Evolutionary conservation across 768 basidiomycete genomes (phyloP).

Genomic region (Pisolithus sp.): DNA sequence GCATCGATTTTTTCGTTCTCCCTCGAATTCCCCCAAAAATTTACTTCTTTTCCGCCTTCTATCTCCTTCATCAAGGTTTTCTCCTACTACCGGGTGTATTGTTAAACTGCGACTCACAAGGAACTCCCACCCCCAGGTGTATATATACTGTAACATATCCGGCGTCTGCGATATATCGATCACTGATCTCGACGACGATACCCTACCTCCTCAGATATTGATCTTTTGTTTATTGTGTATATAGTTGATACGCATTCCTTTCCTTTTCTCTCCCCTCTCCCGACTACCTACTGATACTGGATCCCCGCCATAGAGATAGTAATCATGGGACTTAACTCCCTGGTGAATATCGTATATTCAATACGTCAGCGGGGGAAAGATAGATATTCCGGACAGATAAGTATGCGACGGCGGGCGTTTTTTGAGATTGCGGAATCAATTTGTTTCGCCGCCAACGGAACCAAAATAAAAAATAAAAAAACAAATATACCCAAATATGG

Average conservation of each 20-base stretch:
- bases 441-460: not conserved
- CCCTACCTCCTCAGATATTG: not conserved
- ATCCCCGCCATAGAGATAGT: not conserved
- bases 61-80: constrained; percentile 2
- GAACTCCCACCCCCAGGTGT: not conserved
- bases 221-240: constrained; percentile 6
- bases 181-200: constrained; percentile 1
- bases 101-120: not conserved
- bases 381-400: not conserved
- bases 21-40: not conserved
- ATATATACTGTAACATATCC: constrained; percentile 8
- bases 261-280: not conserved
- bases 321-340: not conserved
- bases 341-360: not conserved
- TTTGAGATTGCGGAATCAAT: not conserved
- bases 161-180: constrained; percentile 2
- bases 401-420: too few species aligned
- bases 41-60: constrained; percentile 9
- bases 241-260: constrained; percentile 1
- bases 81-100: constrained; percentile 1
- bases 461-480: not conserved
- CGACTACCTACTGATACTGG: not conserved
- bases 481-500: not conserved
- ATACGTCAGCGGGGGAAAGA: not conserved
- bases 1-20: constrained; percentile 4